Evolutionary conservation across 768 basidiomycete species (phyloP).

Genomic region (Russula vinacea): DNA sequence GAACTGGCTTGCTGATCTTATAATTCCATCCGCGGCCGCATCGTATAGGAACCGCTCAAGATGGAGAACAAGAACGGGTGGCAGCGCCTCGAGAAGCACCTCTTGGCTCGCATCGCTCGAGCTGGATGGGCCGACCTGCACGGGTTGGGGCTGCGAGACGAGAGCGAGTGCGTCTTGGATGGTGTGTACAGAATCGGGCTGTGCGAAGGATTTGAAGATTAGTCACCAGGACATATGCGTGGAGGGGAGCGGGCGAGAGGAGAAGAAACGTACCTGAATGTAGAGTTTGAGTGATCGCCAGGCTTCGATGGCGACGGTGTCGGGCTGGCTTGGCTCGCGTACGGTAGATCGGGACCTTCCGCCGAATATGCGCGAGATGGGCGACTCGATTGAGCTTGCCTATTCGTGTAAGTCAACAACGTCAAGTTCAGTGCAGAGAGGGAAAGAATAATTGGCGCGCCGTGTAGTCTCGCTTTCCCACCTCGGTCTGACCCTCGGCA

Average conservation of each 20-base stretch:
- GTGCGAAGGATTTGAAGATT: constrained; percentile 8
- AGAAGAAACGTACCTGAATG: constrained; percentile 58
- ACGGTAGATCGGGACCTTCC: constrained; percentile 87
- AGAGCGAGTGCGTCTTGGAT: constrained; percentile 79
- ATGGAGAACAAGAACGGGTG: constrained; percentile 81
- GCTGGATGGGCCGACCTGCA: constrained; percentile 58
- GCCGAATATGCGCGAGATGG: constrained; percentile 89
- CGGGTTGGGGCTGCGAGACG: constrained; percentile 74
- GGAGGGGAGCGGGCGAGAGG: too few relatives aligned
- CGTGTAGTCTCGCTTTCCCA: constrained; percentile 82
- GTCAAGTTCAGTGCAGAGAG: constrained; percentile 1
- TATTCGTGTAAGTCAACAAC: constrained; percentile 34
- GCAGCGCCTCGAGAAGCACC: constrained; percentile 75
- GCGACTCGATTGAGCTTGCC: constrained; percentile 78
- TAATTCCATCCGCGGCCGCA: constrained; percentile 64
- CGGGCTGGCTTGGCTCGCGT: constrained; percentile 74
- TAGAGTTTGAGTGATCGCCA: constrained; percentile 87
- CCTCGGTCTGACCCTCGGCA: constrained; percentile 53
- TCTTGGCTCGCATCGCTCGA: constrained; percentile 61
- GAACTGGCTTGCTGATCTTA: constrained; percentile 80
- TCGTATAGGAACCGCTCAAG: constrained; percentile 92
- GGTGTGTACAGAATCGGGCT: constrained; percentile 71
- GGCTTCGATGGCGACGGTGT: constrained; percentile 85
- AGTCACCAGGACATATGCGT: background rate
- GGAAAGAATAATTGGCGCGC: constrained; percentile 44